Conservation (phyloP, 345 rosid species). For the Cardamine chenopodiifolia region DNA sequence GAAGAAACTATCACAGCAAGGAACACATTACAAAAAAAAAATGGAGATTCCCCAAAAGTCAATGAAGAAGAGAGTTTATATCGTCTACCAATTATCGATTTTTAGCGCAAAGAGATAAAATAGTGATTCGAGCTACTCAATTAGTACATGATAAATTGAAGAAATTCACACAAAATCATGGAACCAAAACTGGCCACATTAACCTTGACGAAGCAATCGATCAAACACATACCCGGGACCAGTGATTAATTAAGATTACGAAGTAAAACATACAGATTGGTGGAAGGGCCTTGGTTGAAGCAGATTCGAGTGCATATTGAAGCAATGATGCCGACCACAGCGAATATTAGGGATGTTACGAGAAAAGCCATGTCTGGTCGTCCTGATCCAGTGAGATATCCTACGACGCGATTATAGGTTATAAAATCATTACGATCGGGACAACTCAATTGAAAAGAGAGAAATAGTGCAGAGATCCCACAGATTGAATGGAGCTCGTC, state of each 20-base stretch:
- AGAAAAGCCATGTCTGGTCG: constrained; percentile 76
- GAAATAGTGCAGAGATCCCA: not conserved
- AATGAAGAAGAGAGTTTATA: not conserved
- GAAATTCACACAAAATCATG: not conserved
- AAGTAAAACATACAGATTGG: constrained; percentile 70
- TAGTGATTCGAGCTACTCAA: constrained; percentile 7
- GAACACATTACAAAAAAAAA: not conserved
- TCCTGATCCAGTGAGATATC: constrained; percentile 28
- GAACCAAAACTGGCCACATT: not conserved
- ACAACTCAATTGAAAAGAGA: not conserved
- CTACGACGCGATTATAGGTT: not conserved
- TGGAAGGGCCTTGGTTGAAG: constrained; percentile 90
- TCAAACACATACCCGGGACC: constrained; percentile 16
- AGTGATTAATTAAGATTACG: not conserved
- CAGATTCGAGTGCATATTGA: constrained; percentile 83
- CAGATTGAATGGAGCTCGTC: constrained; percentile 19
- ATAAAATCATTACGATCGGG: constrained; percentile 3
- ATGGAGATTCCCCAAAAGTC: constrained; percentile 18
- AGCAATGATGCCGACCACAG: constrained; percentile 74
- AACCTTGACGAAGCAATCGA: constrained; percentile 6
- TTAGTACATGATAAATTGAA: not conserved
- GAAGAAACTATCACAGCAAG: not conserved
- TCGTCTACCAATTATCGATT: not conserved
- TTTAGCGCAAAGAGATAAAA: not conserved
- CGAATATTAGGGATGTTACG: constrained; percentile 78